A percentile compares a stretch with the other conserved stretches of the same genome.
These are phyloP conservation scores for Neurospora sp. DNA, from an alignment of 495 filamentous ascomycete genomes.

Conservation along the genomic window DNA sequence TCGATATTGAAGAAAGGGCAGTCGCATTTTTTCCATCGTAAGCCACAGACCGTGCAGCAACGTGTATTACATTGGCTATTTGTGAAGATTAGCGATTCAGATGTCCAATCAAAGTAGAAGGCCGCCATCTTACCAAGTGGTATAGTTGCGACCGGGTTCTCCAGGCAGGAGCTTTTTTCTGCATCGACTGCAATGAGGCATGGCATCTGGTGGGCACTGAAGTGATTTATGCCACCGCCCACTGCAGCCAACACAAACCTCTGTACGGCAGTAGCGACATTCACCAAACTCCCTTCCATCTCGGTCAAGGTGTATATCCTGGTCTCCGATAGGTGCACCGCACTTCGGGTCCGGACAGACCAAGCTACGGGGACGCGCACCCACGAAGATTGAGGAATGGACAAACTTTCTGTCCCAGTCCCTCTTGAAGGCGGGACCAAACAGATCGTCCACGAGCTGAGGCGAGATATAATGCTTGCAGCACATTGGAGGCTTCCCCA, in stretches of 20 bases:
- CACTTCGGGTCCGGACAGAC: slow-evolving; percentile 31
- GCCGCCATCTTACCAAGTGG: slow-evolving; percentile 58
- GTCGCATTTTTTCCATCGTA: slow-evolving; percentile 71
- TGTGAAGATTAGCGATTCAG: slow-evolving; percentile 6
- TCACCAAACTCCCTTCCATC: slow-evolving; percentile 43
- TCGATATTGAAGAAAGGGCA: slow-evolving; percentile 73
- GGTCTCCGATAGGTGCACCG: slow-evolving; percentile 65
- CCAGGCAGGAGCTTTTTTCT: slow-evolving; percentile 46
- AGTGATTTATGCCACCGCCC: slow-evolving; percentile 57
- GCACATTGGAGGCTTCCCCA: slow-evolving; percentile 72
- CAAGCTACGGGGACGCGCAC: slow-evolving; percentile 54
- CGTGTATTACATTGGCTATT: slow-evolving; percentile 65
- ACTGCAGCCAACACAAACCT: slow-evolving; percentile 65
- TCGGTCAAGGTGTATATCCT: slow-evolving; percentile 43
- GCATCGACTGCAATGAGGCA: slow-evolving; percentile 70
- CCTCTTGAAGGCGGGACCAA: slow-evolving; percentile 61
- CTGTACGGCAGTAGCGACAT: slow-evolving; percentile 59
- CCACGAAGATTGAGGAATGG: slow-evolving; percentile 62
- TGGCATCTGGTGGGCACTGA: slow-evolving; percentile 65
- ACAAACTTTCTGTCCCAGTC: slow-evolving; percentile 68
- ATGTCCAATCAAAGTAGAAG: background rate
- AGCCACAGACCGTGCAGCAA: slow-evolving; percentile 74
- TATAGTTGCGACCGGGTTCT: slow-evolving; percentile 75
- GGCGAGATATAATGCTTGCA: slow-evolving; percentile 66
- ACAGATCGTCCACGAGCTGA: slow-evolving; percentile 63